These are phyloP conservation scores for Lodderomyces parapsilosis DNA, from an alignment of 1,139 yeast species.

Conservation along the genomic window DNA sequence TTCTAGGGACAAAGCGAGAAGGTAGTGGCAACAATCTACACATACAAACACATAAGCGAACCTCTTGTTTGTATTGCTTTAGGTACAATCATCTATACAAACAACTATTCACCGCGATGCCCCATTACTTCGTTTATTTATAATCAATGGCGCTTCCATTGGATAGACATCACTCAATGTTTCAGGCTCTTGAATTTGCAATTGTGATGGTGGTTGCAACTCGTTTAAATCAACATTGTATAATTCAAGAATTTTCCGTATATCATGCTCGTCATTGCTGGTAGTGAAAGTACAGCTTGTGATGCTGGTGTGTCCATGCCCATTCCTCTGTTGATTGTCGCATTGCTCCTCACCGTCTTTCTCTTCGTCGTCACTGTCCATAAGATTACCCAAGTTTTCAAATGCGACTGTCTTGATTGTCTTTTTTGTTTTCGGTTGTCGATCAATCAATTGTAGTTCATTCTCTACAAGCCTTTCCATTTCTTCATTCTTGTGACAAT, in stretches of 20 bases:
- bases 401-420: slow-evolving; percentile 35
- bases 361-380: slow-evolving; percentile 20
- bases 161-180: slow-evolving; percentile 45
- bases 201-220: slow-evolving; percentile 4
- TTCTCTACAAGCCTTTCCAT: slow-evolving; percentile 40
- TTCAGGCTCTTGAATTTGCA: slow-evolving; percentile 26
- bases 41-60: no score
- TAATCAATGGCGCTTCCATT: slow-evolving; percentile 36
- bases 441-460: slow-evolving; percentile 4
- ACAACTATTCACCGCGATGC: no score
- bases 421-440: slow-evolving; percentile 13
- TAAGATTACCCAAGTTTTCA: slow-evolving; percentile 34
- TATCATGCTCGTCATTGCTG: slow-evolving; percentile 9
- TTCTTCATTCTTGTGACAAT: slow-evolving; percentile 90
- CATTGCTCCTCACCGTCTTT: slow-evolving; percentile 14
- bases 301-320: slow-evolving; percentile 4
- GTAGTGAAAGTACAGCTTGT: neutral
- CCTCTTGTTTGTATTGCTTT: no score
- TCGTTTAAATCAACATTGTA: slow-evolving; percentile 10
- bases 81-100: no score
- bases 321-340: neutral
- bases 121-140: slow-evolving; percentile 15
- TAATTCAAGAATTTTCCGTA: slow-evolving; percentile 12
- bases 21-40: no score
- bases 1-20: no score